phyloP scores from a whole-genome alignment of 1,284 basidiomycete genomes.

The Ceratobasidium sp. region DNA sequence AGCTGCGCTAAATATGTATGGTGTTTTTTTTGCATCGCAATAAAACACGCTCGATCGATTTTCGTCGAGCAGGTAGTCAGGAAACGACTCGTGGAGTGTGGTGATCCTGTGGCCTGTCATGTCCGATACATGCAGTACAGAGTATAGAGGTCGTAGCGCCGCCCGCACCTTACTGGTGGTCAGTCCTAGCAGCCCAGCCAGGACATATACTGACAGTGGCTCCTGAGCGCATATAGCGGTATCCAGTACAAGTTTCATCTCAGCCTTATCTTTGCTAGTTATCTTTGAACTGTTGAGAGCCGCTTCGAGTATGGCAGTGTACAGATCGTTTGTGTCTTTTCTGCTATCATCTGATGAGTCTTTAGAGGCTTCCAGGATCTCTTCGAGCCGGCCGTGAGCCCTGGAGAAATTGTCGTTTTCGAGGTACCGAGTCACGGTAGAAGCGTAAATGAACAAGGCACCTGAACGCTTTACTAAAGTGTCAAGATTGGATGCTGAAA shows the following conservation, averaged over 20 bases:
- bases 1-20: neutral
- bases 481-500: neutral
- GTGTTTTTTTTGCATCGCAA: neutral
- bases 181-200: neutral
- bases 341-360: neutral
- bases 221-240: neutral
- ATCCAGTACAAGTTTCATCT: neutral
- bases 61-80: neutral
- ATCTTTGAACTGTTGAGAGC: neutral
- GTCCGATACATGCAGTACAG: neutral
- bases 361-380: neutral
- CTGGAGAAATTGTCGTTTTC: neutral
- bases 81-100: slow-evolving; percentile 13
- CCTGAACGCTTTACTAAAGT: neutral
- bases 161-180: neutral
- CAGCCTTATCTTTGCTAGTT: neutral
- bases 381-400: neutral
- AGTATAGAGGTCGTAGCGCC: neutral
- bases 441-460: slow-evolving; percentile 8
- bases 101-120: neutral
- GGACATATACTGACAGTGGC: neutral
- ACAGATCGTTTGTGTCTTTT: neutral
- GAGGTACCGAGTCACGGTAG: neutral
- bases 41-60: neutral
- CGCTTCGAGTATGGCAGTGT: neutral